Evolutionary conservation across 1,284 basidiomycete species (phyloP), one percentile per base, ranked within the genome.

Genomic region (Cystobasidiaceae sp.): DNA sequence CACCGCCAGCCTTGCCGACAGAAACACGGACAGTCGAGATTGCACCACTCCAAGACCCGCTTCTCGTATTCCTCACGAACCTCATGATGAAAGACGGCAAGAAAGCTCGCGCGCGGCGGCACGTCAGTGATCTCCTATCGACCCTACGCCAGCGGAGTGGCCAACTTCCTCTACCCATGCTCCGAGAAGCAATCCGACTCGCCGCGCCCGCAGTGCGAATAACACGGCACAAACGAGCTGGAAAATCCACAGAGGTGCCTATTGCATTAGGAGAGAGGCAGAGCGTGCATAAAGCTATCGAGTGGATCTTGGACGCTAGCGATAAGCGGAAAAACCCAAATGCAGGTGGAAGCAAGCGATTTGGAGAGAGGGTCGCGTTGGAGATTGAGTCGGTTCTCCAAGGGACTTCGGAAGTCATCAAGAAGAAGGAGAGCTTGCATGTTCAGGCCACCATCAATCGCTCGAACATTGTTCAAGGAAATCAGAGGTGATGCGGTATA

Each of bases 31-130:
- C 55, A 7, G 39, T 49, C 27, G 63, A 66, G 28, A 54, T 67
- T 34, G 57, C 65, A 39, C 67, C 64, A 2, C 39, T 66, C 6
- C 51, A 68, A 62, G 67, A 68, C 32, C 67, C 67, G 17, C 69
- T 78, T n/a, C 70, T 76, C 17, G 70, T 71, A 32, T 68, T 75
- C 45, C 71, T 78, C 51, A 65, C 72, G 6, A 76, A 76, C 34
- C 70, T 78, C 46, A 71, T 78, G 33, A 78, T 78, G 77, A 72
- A 73, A 44, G 75, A 76, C 55, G 78, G 78, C 46, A 79, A 79
- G 57, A 77, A 77, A 63, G 71, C 76, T 0, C 69, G 71, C 13
- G 74, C 77, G 0, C 73, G 75, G 65, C 56, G 71, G 0, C 74
- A 75, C 66, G 69, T 77, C 60, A 70, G 69, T 8, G 48, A 67